Evolutionary conservation across 139 green algal genomes (phyloP), one percentile per base, ranked within the genome.

Genomic region (Chlamydomonas eustigma): DNA sequence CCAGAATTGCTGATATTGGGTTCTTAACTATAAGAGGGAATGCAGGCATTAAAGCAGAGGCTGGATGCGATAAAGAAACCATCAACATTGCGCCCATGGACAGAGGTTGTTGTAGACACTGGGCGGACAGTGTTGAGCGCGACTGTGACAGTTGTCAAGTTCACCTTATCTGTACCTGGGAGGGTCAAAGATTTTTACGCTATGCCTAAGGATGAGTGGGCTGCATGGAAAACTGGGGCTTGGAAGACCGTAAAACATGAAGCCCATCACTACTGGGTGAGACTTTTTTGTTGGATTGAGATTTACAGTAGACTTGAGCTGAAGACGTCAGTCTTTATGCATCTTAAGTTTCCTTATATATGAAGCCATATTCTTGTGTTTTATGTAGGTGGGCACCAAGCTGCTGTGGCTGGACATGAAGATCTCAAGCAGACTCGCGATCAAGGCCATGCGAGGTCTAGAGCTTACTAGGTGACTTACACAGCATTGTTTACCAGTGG

Each of bases 251-350:
- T 92, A 37, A 98, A 98, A 80, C 88, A 94, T 32, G 94, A 97
- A 79, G 90, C 90, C 37, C 85, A 94, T 70, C 93, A 98, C 81
- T 98, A 98, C 85, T 97, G 93, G 94, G 90, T 94, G 64, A 75
- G 87, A 18, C 44, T 58, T 28, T n/a, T n/a, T n/a, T n/a, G n/a
- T n/a, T n/a, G n/a, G n/a, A n/a, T n/a, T n/a, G n/a, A n/a, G n/a
- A n/a, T n/a, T n/a, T n/a, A n/a, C n/a, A n/a, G n/a, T n/a, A n/a
- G n/a, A n/a, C n/a, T n/a, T n/a, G n/a, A n/a, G n/a, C n/a, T n/a
- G n/a, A n/a, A n/a, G n/a, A n/a, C n/a, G n/a, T n/a, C n/a, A n/a
- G n/a, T n/a, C n/a, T n/a, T n/a, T n/a, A n/a, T n/a, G n/a, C n/a
- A n/a, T n/a, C n/a, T n/a, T n/a, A n/a, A n/a, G n/a, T n/a, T n/a